These are phyloP conservation scores for Boletus bicolor DNA, from an alignment of 768 basidiomycete species.

Conservation along the genomic window DNA sequence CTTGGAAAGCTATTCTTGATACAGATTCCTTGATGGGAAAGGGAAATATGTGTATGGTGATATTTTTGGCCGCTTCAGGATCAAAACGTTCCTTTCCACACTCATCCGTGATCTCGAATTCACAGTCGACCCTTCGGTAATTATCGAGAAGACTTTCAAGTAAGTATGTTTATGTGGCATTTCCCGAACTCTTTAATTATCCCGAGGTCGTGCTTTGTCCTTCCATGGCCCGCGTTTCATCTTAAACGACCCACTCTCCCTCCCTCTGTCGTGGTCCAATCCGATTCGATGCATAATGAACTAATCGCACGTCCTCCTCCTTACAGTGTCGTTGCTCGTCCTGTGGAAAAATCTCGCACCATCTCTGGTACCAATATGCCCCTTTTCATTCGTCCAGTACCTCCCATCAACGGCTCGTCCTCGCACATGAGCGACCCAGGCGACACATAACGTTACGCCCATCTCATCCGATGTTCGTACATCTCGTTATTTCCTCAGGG, in stretches of 20 bases:
- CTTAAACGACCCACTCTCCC: constrained; percentile 7
- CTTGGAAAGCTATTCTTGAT: constrained; percentile 2
- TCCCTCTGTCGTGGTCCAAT: constrained; percentile 9
- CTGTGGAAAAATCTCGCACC: constrained; percentile 55
- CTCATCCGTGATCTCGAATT: constrained; percentile 57
- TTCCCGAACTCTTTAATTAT: constrained; percentile 23
- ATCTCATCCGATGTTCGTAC: constrained; percentile 5
- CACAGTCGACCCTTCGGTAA: constrained; percentile 45
- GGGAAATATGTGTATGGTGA: constrained; percentile 7
- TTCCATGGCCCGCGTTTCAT: constrained; percentile 20
- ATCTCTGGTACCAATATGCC: constrained; percentile 60
- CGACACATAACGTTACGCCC: constrained; percentile 19
- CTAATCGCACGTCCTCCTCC: constrained; percentile 15
- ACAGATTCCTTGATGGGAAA: background rate
- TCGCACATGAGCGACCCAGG: constrained; percentile 6
- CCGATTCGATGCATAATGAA: constrained; percentile 5
- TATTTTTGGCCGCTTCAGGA: constrained; percentile 38
- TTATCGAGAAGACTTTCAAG: constrained; percentile 65
- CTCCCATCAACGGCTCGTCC: constrained; percentile 6
- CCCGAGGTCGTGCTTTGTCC: constrained; percentile 8
- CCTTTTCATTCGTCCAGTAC: constrained; percentile 42
- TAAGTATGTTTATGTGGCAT: constrained; percentile 33
- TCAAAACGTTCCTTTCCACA: constrained; percentile 60
- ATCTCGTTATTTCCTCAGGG: constrained; percentile 21
- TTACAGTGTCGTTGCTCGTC: constrained; percentile 50